Conservation (phyloP, 768 basidiomycete species). For the Mycena alexandri region DNA sequence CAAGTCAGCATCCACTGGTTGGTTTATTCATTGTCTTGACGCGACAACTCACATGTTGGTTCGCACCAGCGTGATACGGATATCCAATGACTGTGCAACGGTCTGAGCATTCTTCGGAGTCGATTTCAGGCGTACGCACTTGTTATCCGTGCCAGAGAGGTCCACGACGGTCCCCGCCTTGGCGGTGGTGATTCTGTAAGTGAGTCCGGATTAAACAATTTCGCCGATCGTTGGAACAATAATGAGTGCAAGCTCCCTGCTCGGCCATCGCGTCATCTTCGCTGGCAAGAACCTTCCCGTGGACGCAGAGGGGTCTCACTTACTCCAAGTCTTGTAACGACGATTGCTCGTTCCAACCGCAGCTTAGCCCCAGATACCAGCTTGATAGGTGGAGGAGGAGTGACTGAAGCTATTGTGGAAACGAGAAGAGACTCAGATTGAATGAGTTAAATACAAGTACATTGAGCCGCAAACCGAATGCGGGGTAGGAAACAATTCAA, state of each 20-base stretch:
- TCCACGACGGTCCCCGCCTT: conserved; percentile 67
- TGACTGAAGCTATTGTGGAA: no score
- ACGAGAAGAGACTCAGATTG: no score
- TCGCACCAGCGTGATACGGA: conserved; percentile 54
- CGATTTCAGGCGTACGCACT: conserved; percentile 47
- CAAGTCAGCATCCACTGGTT: conserved; percentile 63
- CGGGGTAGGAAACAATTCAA: neutral
- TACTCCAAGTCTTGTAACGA: neutral
- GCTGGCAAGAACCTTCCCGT: neutral
- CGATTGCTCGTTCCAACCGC: no score
- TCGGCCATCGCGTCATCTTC: conserved; percentile 4
- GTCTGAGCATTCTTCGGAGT: neutral
- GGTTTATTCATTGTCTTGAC: neutral
- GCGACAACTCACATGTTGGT: conserved; percentile 58
- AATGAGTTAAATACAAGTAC: no score
- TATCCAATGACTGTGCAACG: conserved; percentile 63
- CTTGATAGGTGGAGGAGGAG: no score
- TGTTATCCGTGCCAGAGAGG: conserved; percentile 65
- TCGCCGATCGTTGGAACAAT: conserved; percentile 29
- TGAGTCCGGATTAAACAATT: conserved; percentile 51
- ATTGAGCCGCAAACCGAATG: no score
- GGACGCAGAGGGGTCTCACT: neutral
- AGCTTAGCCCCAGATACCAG: no score
- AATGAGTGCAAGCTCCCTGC: neutral
- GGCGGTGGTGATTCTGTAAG: conserved; percentile 64